Evolutionary conservation across 192 early-diverging fungal species (phyloP), one percentile per base, ranked within the genome.

Genomic region (Umbelopsis vinacea): DNA sequence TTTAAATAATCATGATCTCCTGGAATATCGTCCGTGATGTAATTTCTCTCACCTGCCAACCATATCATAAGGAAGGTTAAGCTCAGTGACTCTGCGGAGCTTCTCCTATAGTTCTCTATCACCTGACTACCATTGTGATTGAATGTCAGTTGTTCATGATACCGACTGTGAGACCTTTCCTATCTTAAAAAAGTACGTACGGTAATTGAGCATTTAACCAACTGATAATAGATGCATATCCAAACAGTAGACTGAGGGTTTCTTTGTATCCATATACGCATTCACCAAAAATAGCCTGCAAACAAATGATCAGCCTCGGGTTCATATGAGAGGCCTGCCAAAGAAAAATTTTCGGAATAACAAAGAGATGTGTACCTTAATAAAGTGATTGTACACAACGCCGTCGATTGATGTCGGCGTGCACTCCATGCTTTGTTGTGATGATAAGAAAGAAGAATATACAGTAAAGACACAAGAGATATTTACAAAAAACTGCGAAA

Each of bases 171-270:
- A 43, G 40, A 43, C 40, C 5, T 43, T 2, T 29, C 6, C 37
- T 63, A 43, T 22, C 8, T 3, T 22, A 52, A 52, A 23, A 68
- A 40, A 63, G 68, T 24, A 86, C 83, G 77, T 90, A 91, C 80
- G 90, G 91, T 38, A 91, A 71, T 79, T 92, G 91, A 19, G 91
- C 91, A 79, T 87, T 91, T 35, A 92, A 45, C 91, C 90, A 92
- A 70, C 81, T 89, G n/a, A 78, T 54, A 53, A 91, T 87, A 0
- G 89, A 91, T 6, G 76, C 35, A 66, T 90, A 91, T 29, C 89
- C 88, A 76, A 86, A 37, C 24, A 84, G 15, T 21, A 82, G 10
- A 77, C 84, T 85, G 12, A 46, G 60, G 40, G 81, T 73, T 43
- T 80, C 77, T 60, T 77, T 74, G 6, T 70, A 63, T 0, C 76